Base-by-base conservation (phyloP, 352 stramenopile genomes). In the Pythium chondricola region DNA sequence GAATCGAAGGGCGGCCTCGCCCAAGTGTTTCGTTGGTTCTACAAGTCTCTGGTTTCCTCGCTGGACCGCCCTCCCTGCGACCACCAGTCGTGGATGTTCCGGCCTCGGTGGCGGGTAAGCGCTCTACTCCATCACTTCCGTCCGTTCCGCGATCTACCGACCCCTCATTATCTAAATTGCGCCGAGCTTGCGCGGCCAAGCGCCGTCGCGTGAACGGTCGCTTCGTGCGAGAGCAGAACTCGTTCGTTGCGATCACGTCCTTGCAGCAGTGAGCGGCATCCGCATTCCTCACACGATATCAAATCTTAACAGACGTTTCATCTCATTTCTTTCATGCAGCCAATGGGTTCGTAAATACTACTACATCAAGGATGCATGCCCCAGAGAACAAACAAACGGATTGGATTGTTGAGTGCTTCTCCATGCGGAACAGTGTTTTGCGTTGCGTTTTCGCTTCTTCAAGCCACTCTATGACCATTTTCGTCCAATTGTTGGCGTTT, bases 161-260 rank as follows among this genome's bases (percentile, higher is more conserved):
- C 36, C 40, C 60, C 27, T 56, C 30, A 5, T 57, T 86, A 22
- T 83, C 69, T 16, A 61, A 78, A 50, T 75, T 62, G 17, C 67
- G 74, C 27, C 74, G 74, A 3, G 68, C 71, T 11, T 77, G 68
- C n/a, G 72, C 72, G 9, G 63, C 74, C 33, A 87, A 84, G 58
- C 69, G 74, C 9, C 69, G 80, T 31, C 71, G 71, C 31, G 74
- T 86, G 24, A 86, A 81, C 26, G 74, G 74, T 44, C 74, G 74
- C 46, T 86, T 86, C 44, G 61, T 69, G 39, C 55, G 58, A 16
- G 70, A 84, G 46, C 67, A 80, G 41, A 58, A 64, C 42, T 46
- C 58, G 5, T 87, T 87, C 46, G 65, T 87, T 30, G 73, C 74
- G 30, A 83, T 86, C 48, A 86, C 71, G n/a, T 51, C 63, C 26